These are phyloP conservation scores for Metahyphopichia silvanorum DNA, from an alignment of 805 yeast genomes.

Conservation along the genomic window DNA sequence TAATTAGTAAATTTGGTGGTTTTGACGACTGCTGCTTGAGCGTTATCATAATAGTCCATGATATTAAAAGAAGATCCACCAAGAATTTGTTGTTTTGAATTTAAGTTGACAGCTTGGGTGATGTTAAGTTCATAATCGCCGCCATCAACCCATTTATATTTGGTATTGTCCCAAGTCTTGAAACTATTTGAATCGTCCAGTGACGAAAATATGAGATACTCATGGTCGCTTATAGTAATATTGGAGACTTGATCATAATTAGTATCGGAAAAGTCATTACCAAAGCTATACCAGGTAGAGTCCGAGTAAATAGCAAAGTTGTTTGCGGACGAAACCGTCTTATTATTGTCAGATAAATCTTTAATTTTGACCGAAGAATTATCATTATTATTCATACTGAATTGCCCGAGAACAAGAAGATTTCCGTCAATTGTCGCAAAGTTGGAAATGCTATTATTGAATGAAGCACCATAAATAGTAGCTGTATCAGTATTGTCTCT, in stretches of 20 bases:
- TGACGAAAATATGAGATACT: conserved; percentile 39
- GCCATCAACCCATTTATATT: conserved; percentile 30
- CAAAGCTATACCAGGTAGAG: conserved; percentile 43
- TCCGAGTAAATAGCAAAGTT: conserved; percentile 36
- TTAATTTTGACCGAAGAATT: conserved; percentile 20
- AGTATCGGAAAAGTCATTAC: conserved; percentile 21
- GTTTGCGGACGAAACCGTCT: conserved; percentile 18
- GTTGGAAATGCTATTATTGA: conserved; percentile 25
- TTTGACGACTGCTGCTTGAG: conserved; percentile 23
- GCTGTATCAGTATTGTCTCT: conserved; percentile 11
- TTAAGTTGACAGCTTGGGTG: conserved; percentile 20
- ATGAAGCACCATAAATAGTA: conserved; percentile 23
- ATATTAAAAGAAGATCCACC: conserved; percentile 32
- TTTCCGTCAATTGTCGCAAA: conserved; percentile 16
- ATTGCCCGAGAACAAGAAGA: conserved; percentile 28
- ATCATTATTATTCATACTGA: conserved; percentile 23
- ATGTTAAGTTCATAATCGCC: conserved; percentile 28
- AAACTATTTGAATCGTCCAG: conserved; percentile 17
- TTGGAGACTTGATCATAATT: conserved; percentile 29
- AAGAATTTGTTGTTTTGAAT: conserved; percentile 26
- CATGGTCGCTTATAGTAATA: conserved; percentile 33
- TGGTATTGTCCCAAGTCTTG: conserved; percentile 41
- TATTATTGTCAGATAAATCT: conserved; percentile 27
- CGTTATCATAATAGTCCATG: conserved; percentile 25
- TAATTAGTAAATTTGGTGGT: conserved; percentile 17